Base-by-base conservation (phyloP, 768 basidiomycete species). In the Podaxis rugospora region DNA sequence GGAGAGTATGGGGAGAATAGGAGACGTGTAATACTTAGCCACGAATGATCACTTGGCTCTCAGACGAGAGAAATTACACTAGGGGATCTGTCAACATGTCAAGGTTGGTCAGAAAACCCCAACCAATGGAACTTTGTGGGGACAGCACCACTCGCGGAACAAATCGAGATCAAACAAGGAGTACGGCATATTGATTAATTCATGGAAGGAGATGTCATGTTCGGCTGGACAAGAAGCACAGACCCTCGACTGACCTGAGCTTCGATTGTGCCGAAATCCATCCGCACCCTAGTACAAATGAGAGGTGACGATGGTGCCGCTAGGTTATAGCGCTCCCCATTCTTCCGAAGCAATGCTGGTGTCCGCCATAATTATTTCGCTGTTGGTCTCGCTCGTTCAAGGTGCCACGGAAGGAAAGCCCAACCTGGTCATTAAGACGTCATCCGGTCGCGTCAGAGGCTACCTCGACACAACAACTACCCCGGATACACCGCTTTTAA, bases 391-490 rank as follows among this genome's bases (percentile, higher is more conserved):
- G 10, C 47, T 39, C 36, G 32, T 28, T 1, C 4, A 25, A 21
- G 25, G 21, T 54, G 18, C 18, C 21, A 18, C 14, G 13, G 28
- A 39, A 39, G 40, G 16, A 44, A 14, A 27, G 16, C 16, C 35
- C 11, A n/a, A 51, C 21, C 18, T 62, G 7, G 14, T 65, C 18
- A 59, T 65, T 4, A 57, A 59, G 5, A 71, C 73, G 1, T 69
- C 72, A 10, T 71, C 70, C 5, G 72, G 72, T 27, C 61, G 32
- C 2, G 68, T 72, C 13, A 61, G 62, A 59, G 72, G 73, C 32
- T 71, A 61, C 55, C 39, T 69, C 18, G 72, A 70, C 51, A 32
- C 58, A 6, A 70, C 56, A 5, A 73, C 70, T 16, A 70, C 69
- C 1, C 36, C 64, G 1, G 55, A 65, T 7, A 40, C 59, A 14